These are phyloP conservation scores for Aspergillus olivimuriae DNA, from an alignment of 495 filamentous ascomycete genomes.

Conservation along the genomic window DNA sequence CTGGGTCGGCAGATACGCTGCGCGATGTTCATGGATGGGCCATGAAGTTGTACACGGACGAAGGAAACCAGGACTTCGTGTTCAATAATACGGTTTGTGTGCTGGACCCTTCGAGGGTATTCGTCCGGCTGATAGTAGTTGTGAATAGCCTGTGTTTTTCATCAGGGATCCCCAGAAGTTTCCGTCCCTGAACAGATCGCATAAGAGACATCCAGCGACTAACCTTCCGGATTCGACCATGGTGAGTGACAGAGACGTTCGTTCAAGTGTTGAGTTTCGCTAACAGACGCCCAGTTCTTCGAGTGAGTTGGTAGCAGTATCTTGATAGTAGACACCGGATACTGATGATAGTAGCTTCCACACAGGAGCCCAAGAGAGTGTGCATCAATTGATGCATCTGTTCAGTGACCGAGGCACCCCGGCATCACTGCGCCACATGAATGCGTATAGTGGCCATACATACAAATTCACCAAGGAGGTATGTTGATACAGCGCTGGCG, in stretches of 20 bases:
- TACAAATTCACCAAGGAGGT: conserved; percentile 44
- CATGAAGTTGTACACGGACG: conserved; percentile 64
- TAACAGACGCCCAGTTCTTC: conserved; percentile 3
- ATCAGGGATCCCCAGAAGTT: conserved; percentile 52
- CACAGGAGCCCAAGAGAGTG: conserved; percentile 1
- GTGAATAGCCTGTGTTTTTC: conserved; percentile 36
- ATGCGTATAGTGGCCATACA: conserved; percentile 60
- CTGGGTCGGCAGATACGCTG: conserved; percentile 51
- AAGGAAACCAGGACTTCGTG: conserved; percentile 66
- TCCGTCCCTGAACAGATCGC: conserved; percentile 46
- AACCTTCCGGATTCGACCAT: conserved; percentile 44
- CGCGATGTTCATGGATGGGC: conserved; percentile 57
- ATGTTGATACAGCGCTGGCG: conserved; percentile 8
- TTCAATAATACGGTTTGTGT: conserved; percentile 37
- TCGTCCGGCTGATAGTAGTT: too few relatives aligned
- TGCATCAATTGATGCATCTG: conserved; percentile 3
- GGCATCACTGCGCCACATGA: conserved; percentile 43
- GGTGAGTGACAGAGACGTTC: not conserved
- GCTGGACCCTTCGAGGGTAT: not conserved
- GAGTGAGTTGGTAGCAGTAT: conserved; percentile 3
- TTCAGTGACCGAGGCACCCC: conserved; percentile 5
- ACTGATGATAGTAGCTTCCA: not conserved
- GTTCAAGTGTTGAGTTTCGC: not conserved
- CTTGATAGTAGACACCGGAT: not conserved
- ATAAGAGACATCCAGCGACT: conserved; percentile 44